Conservation (phyloP, 331 rosid genomes). For the Quercus lobata region DNA sequence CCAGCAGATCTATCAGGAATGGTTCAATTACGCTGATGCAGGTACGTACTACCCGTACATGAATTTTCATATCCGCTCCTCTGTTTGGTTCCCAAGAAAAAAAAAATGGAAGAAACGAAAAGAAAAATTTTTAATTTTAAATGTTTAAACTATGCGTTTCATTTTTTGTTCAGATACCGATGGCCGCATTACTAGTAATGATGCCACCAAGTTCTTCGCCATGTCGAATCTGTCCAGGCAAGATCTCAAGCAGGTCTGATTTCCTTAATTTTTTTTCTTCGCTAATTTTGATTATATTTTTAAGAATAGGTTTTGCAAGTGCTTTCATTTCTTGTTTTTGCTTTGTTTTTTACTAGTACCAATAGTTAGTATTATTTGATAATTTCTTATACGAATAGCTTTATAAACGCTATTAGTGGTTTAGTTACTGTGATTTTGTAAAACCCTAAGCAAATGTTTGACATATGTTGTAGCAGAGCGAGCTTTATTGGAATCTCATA, state of each 20-base stretch:
- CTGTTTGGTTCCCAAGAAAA: background rate
- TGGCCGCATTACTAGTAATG: slow-evolving; percentile 84
- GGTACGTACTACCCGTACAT: slow-evolving; percentile 29
- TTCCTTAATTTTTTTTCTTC: background rate
- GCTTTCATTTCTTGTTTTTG: background rate
- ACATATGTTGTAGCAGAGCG: background rate
- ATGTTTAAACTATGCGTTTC: background rate
- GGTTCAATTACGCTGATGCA: slow-evolving; percentile 84
- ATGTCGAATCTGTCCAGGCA: slow-evolving; percentile 72
- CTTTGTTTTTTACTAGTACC: too few relatives aligned
- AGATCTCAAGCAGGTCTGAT: slow-evolving; percentile 79
- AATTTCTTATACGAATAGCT: too few relatives aligned
- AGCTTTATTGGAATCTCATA: background rate
- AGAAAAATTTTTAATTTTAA: too few relatives aligned
- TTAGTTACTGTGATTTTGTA: too few relatives aligned
- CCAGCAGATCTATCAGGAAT: slow-evolving; percentile 59
- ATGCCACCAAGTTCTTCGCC: slow-evolving; percentile 72
- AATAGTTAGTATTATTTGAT: too few relatives aligned
- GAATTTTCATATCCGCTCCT: background rate
- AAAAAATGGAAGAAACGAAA: too few relatives aligned
- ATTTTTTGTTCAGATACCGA: slow-evolving; percentile 55
- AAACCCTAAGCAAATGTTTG: background rate
- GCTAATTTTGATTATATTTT: background rate
- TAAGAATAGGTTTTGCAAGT: background rate
- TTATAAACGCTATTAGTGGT: too few relatives aligned